These are phyloP conservation scores for Suillus placidus DNA, from an alignment of 768 basidiomycete species.

Conservation along the genomic window DNA sequence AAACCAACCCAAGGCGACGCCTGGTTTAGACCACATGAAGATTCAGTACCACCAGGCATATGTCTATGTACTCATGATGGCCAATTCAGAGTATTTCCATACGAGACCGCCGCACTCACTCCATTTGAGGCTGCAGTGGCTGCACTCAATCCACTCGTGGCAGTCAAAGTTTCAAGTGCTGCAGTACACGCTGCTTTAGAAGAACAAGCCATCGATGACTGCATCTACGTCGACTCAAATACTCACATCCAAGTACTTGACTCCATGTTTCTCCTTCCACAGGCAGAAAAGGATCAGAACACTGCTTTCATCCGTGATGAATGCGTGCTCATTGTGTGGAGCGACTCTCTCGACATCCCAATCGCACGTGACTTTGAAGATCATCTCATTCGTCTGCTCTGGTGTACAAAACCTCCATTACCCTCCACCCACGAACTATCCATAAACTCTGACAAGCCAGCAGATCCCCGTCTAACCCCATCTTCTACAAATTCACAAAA, in stretches of 20 bases:
- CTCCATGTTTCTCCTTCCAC: slow-evolving; percentile 73
- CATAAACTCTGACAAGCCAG: slow-evolving; percentile 37
- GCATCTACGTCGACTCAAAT: slow-evolving; percentile 50
- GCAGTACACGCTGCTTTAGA: slow-evolving; percentile 55
- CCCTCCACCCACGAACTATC: slow-evolving; percentile 27
- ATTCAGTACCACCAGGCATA: slow-evolving; percentile 48
- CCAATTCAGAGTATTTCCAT: slow-evolving; percentile 58
- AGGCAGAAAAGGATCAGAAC: slow-evolving; percentile 41
- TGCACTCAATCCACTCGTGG: slow-evolving; percentile 56
- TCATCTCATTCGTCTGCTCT: slow-evolving; percentile 57
- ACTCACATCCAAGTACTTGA: slow-evolving; percentile 85
- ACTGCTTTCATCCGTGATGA: slow-evolving; percentile 84
- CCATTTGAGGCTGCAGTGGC: slow-evolving; percentile 58
- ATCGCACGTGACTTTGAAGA: slow-evolving; percentile 54
- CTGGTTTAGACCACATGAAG: slow-evolving; percentile 56
- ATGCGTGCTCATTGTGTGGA: slow-evolving; percentile 83
- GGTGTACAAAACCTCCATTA: slow-evolving; percentile 42
- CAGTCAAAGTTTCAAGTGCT: slow-evolving; percentile 53
- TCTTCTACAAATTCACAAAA: slow-evolving; percentile 29
- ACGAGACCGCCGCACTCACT: slow-evolving; percentile 52
- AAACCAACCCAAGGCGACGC: slow-evolving; percentile 47
- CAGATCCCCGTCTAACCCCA: slow-evolving; percentile 10
- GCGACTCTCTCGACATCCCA: slow-evolving; percentile 72
- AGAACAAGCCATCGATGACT: slow-evolving; percentile 36
- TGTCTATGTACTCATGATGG: slow-evolving; percentile 51